Evolutionary conservation across 306 rosid genomes (phyloP), one percentile per base, ranked within the genome.

Genomic region (Rosa chinensis): DNA sequence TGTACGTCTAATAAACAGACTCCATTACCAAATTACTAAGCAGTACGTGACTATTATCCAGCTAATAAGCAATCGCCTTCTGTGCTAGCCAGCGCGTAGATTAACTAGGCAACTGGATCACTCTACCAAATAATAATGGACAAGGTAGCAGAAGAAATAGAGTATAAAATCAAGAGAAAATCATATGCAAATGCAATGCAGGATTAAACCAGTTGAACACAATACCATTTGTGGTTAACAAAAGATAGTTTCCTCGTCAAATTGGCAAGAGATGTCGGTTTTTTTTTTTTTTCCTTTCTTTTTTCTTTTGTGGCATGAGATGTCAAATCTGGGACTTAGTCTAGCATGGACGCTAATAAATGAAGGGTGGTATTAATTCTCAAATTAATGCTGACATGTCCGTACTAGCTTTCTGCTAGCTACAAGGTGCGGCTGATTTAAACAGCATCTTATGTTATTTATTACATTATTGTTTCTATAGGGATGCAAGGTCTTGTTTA

Each of bases 401-500:
- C 80, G 50, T 66, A 48, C 76, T 9, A 70, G 25, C 32, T 55
- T 37, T 32, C 69, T 13, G 8, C 56, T 73, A 59, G 20, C 43
- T 61, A 48, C 77, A 11, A 48, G 75, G 50, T 52, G 53, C 48
- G 52, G 79, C 63, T 73, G 86, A 77, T 83, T 70, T 58, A 79
- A 85, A 67, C 61, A 74, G 88, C 85, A 84, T 85, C 88, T 88
- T 61, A 85, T 80, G 88, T 72, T 28, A 16, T 67, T 5, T 2
- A 5, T 40, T 23, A 25, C 28, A 66, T 13, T 50, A 68, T 23
- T 21, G 14, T 5, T 42, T 12, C 18, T 1, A 28, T 35, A 45
- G 42, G 66, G 44, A 35, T 39, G 20, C 44, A 71, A 21, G 44
- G 44, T 6, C 9, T 14, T 8, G 72, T 52, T 61, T 20, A 45